phyloP scores from a whole-genome alignment of 352 stramenopile genomes.

The Pythium rhizo-oryzae region DNA sequence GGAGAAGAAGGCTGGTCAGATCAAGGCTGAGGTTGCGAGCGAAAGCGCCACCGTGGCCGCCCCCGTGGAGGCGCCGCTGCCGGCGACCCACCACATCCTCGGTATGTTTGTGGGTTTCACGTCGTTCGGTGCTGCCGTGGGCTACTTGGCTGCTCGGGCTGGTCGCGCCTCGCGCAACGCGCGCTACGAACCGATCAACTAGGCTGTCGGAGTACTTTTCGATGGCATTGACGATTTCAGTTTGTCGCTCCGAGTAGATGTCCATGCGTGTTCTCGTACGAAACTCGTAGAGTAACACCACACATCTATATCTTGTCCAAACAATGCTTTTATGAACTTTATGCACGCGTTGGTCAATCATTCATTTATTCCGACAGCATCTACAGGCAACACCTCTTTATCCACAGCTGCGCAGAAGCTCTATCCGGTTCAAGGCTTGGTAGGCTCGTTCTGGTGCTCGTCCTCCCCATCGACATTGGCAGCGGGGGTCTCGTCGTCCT shows the following conservation, averaged over 20 bases:
- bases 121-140: conserved; percentile 36
- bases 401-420: neutral
- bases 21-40: conserved; percentile 1
- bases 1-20: conserved; percentile 14
- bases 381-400: neutral
- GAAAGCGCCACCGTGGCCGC: conserved; percentile 16
- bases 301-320: neutral
- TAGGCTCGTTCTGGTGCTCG: neutral
- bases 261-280: neutral
- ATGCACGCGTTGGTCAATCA: neutral
- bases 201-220: neutral
- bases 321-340: neutral
- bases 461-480: conserved; percentile 3
- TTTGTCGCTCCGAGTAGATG: neutral
- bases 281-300: neutral
- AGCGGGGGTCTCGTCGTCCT: neutral
- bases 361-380: neutral
- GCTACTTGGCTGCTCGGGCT: conserved; percentile 33
- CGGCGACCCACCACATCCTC: conserved; percentile 29
- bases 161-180: conserved; percentile 26
- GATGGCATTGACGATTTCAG: no score
- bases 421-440: conserved; percentile 8
- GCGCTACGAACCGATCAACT: conserved; percentile 38
- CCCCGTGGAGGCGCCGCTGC: conserved; percentile 5
- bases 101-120: conserved; percentile 41